Evolutionary conservation across 768 basidiomycete species (phyloP), one percentile per base, ranked within the genome.

Genomic region (Trichaptum fuscoviolaceum): DNA sequence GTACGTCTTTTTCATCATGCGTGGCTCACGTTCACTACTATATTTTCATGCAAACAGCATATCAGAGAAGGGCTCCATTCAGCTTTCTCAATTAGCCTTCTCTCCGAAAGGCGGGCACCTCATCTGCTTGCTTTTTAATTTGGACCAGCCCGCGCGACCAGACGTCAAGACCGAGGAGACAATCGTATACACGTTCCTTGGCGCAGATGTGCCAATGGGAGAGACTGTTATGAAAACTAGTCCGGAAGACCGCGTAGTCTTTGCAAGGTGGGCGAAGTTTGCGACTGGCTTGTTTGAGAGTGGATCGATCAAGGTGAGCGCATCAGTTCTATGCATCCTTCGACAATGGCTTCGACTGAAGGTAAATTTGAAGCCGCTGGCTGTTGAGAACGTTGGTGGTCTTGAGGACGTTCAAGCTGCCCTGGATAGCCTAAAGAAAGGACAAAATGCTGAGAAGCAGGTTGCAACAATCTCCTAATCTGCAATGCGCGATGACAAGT

Each of bases 141-240:
- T 15, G 42, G 42, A 12, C 42, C 42, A 35, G 26, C 60, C 34
- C 60, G 26, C 34, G 26, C 60, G 60, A 6, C 18, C 60, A 24
- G 60, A 61, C 26, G 60, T 61, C 60, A 35, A 15, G 26, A 61
- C 60, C 26, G 34, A 61, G 34, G 26, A 7, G 7, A 35, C 66
- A 36, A 26, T 67, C 10, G 35, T 42, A 8, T 67, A 66, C 58
- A 67, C 66, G 35, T 12, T 63, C 27, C 63, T 67, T 4, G 66
- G 66, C 9, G 24, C 26, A 15, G 64, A 65, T 12, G 60, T 57
- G 23, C 35, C n/a, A 2, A 66, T n/a, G n/a, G 66, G 63, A n/a
- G 36, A 25, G 18, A 12, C 25, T 20, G 15, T 66, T 17, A 64
- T 65, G 63, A 62, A 27, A 7, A 63, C 62, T 5, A 57, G 34